These are phyloP conservation scores for Tephrocybe sp. DNA, from an alignment of 768 basidiomycete genomes.

Conservation along the genomic window DNA sequence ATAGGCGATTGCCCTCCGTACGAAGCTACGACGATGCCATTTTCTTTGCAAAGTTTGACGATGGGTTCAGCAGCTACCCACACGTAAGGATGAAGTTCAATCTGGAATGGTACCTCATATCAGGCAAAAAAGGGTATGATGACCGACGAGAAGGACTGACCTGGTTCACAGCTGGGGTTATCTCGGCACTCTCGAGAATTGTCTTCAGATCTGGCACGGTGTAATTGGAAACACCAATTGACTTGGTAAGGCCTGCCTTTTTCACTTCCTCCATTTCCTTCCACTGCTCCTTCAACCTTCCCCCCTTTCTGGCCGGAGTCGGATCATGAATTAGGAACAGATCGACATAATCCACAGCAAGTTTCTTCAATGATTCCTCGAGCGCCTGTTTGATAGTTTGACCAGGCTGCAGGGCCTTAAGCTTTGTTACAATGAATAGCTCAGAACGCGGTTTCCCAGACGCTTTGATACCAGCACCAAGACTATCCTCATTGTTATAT, in stretches of 20 bases:
- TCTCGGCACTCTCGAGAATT: conserved; percentile 46
- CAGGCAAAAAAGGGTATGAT: not conserved
- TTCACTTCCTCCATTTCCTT: conserved; percentile 57
- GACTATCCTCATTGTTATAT: conserved; percentile 53
- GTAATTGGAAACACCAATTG: conserved; percentile 75
- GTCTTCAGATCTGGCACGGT: conserved; percentile 49
- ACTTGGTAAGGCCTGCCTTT: conserved; percentile 42
- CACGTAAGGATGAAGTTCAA: conserved; percentile 70
- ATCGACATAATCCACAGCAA: conserved; percentile 55
- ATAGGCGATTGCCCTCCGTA: conserved; percentile 58
- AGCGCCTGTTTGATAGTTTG: conserved; percentile 49
- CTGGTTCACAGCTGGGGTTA: conserved; percentile 71
- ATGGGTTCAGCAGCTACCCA: conserved; percentile 57
- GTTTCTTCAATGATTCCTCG: conserved; percentile 49
- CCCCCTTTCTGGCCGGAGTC: conserved; percentile 30
- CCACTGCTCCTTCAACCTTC: conserved; percentile 53
- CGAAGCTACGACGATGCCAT: conserved; percentile 63
- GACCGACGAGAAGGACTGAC: conserved; percentile 26
- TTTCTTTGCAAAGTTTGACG: conserved; percentile 49
- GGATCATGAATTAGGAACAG: conserved; percentile 61
- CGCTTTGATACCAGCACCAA: conserved; percentile 48
- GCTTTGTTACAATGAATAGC: conserved; percentile 64
- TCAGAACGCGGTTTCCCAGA: conserved; percentile 51
- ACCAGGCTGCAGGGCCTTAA: conserved; percentile 39
- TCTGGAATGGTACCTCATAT: conserved; percentile 33